phyloP scores from a whole-genome alignment of 345 rosid genomes.

The Mercurialis annua region DNA sequence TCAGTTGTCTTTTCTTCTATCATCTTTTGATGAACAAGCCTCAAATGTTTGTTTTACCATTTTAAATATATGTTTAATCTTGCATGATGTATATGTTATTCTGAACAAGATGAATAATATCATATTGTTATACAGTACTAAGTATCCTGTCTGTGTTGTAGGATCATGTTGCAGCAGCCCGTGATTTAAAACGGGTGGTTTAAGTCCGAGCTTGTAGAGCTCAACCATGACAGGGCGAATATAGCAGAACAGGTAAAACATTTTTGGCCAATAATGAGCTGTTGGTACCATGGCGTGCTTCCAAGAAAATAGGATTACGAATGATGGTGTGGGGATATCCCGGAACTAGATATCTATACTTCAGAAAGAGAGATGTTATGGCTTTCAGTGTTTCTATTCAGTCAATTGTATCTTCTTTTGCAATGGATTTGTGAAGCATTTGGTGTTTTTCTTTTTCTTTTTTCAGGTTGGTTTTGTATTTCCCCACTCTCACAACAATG shows the following conservation, averaged over 20 bases:
- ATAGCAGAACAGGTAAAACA: conserved; percentile 13
- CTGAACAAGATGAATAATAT: neutral
- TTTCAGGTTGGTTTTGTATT: conserved; percentile 12
- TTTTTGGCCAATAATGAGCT: conserved; percentile 23
- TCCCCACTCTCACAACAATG: conserved; percentile 14
- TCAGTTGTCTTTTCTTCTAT: neutral
- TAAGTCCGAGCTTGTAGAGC: conserved; percentile 14
- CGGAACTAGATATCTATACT: conserved; percentile 19
- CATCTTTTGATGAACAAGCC: neutral
- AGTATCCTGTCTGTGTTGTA: conserved; percentile 30
- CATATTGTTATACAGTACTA: neutral
- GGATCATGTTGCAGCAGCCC: conserved; percentile 83
- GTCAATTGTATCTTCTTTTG: conserved; percentile 2
- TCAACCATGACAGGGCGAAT: conserved; percentile 13
- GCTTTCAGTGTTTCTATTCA: neutral
- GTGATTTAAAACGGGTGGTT: conserved; percentile 64
- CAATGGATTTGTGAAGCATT: conserved; percentile 21
- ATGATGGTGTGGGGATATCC: conserved; percentile 11
- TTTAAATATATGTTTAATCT: neutral
- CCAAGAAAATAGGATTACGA: conserved; percentile 11
- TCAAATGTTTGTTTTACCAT: neutral
- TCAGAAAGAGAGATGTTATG: conserved; percentile 23
- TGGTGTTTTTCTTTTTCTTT: neutral
- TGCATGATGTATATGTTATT: neutral
- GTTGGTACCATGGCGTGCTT: conserved; percentile 9